Conservation (phyloP, 177 flowering plant species). For the Vitis hybrid region DNA sequence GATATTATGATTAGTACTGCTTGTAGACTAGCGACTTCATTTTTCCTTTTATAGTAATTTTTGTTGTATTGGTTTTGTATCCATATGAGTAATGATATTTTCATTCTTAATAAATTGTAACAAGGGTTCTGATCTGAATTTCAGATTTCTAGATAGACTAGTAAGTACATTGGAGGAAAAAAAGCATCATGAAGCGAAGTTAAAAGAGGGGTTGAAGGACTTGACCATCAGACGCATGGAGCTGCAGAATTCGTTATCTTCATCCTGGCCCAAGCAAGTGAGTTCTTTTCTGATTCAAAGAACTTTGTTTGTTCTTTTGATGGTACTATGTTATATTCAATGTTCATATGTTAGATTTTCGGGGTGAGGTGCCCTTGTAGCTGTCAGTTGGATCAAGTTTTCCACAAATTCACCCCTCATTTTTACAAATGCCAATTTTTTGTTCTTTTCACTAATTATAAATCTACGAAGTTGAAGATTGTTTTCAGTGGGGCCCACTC, state of each 20-base stretch:
- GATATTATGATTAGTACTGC: too few relatives aligned
- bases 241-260: slow-evolving; percentile 82
- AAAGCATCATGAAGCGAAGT: slow-evolving; percentile 78
- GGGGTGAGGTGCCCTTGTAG: too few relatives aligned
- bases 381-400: too few relatives aligned
- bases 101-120: background rate
- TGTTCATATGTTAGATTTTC: too few relatives aligned
- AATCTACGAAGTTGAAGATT: too few relatives aligned
- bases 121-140: slow-evolving; percentile 14
- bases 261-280: slow-evolving; percentile 95
- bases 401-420: too few relatives aligned
- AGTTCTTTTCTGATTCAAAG: slow-evolving; percentile 18
- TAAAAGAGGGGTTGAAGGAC: slow-evolving; percentile 86
- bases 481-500: too few relatives aligned
- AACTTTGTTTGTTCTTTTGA: too few relatives aligned
- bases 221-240: slow-evolving; percentile 78
- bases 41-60: background rate
- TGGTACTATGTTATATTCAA: too few relatives aligned
- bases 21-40: background rate
- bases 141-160: slow-evolving; percentile 83
- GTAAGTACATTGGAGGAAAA: slow-evolving; percentile 82
- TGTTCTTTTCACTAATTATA: too few relatives aligned
- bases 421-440: too few relatives aligned
- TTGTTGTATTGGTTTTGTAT: background rate
- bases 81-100: background rate